Evolutionary conservation across 306 rosid species (phyloP).

Genomic region (Begonia fuchsioides): DNA sequence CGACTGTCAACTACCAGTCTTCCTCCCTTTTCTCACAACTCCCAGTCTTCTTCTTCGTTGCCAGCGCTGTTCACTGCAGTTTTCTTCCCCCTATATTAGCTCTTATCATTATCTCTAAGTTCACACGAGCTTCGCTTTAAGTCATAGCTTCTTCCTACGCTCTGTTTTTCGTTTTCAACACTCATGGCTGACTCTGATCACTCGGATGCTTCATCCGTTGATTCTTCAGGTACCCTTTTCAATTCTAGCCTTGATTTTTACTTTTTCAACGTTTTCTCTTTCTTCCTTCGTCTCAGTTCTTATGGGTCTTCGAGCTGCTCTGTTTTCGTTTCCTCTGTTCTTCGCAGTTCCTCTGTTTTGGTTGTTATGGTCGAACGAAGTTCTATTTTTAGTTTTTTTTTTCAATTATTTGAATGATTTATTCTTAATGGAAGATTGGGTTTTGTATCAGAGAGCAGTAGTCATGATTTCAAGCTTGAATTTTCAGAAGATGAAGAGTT

Average conservation of each 20-base stretch:
- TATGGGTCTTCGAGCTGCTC: too few species aligned
- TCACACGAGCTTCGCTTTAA: slow-evolving; percentile 7
- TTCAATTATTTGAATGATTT: too few species aligned
- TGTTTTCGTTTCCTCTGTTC: neutral
- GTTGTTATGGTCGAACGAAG: too few species aligned
- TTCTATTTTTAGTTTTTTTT: too few species aligned
- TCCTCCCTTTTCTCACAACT: slow-evolving; percentile 9
- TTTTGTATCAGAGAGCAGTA: slow-evolving; percentile 31
- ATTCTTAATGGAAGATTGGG: too few species aligned
- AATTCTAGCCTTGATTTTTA: neutral
- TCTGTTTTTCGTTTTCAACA: slow-evolving; percentile 10
- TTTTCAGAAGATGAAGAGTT: slow-evolving; percentile 82
- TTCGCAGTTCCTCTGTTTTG: too few species aligned
- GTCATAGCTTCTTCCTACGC: neutral
- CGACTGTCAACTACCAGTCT: slow-evolving; percentile 55
- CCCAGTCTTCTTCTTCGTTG: slow-evolving; percentile 12
- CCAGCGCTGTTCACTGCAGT: slow-evolving; percentile 3
- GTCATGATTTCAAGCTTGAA: slow-evolving; percentile 35
- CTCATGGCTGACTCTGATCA: slow-evolving; percentile 42
- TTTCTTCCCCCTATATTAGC: slow-evolving; percentile 24
- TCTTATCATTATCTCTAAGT: slow-evolving; percentile 14
- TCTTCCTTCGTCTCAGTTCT: too few species aligned
- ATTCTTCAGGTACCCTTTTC: slow-evolving; percentile 46
- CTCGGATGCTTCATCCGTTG: slow-evolving; percentile 22
- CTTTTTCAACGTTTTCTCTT: too few species aligned